Conservation (phyloP, 768 basidiomycete species). For the Rhodosporidiobolus odoratus region DNA sequence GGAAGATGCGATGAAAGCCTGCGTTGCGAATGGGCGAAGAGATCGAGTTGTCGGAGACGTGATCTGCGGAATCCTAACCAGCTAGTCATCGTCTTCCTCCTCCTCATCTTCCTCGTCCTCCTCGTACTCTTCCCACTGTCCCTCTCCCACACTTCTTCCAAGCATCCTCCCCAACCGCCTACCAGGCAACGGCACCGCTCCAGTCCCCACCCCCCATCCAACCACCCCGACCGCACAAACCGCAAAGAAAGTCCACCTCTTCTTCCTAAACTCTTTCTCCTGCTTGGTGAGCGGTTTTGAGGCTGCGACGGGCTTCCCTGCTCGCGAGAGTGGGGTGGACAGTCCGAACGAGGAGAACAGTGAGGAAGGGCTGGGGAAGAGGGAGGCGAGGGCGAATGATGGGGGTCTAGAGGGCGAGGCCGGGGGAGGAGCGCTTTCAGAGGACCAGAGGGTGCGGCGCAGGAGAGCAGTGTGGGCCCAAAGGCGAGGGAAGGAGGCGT, state of each 20-base stretch:
- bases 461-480: slow-evolving; percentile 36
- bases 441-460: slow-evolving; percentile 34
- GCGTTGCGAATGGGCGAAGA: background rate
- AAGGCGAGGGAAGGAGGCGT: slow-evolving; percentile 39
- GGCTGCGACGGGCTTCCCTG: background rate
- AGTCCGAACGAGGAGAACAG: background rate
- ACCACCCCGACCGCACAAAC: slow-evolving; percentile 19
- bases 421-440: background rate
- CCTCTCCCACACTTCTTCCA: background rate
- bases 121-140: slow-evolving; percentile 2
- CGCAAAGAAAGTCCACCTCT: slow-evolving; percentile 11
- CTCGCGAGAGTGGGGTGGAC: background rate
- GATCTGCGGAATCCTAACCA: background rate
- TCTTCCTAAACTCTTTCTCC: slow-evolving; percentile 11
- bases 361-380: background rate
- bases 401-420: background rate
- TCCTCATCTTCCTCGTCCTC: slow-evolving; percentile 3
- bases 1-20: background rate
- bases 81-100: background rate
- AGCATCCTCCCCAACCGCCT: background rate
- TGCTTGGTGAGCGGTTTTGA: background rate
- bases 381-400: background rate
- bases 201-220: slow-evolving; percentile 32
- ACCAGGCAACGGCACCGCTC: slow-evolving; percentile 27
- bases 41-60: background rate